These are phyloP conservation scores for Metschnikowia koreensis DNA, from an alignment of 805 yeast species.

Conservation along the genomic window DNA sequence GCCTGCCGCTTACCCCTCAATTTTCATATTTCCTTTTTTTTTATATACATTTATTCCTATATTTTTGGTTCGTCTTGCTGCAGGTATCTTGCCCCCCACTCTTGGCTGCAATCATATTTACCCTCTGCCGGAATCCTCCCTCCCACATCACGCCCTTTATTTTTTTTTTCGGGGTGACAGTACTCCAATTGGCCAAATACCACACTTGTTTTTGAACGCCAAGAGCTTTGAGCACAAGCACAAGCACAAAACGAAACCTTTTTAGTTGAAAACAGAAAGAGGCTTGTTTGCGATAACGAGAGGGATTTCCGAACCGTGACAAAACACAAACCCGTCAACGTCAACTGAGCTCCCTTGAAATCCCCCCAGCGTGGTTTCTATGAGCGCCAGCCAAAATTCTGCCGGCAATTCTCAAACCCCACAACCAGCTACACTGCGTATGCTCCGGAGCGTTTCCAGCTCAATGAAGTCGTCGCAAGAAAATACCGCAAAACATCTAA, in stretches of 20 bases:
- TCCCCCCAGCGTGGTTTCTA: not conserved
- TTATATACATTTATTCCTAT: not conserved
- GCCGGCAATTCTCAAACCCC: slow-evolving; percentile 3
- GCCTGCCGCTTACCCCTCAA: not conserved
- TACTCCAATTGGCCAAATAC: too few relatives aligned
- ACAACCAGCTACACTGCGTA: slow-evolving; percentile 66
- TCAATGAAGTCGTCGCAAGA: slow-evolving; percentile 9
- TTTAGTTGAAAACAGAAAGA: not conserved
- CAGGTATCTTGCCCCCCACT: not conserved
- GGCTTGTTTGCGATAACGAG: not conserved
- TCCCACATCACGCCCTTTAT: not conserved
- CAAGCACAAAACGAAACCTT: not conserved
- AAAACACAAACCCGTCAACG: too few relatives aligned
- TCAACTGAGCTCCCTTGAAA: not conserved
- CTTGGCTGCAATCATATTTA: not conserved
- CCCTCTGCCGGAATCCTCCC: not conserved
- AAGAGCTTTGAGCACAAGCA: not conserved
- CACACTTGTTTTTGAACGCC: too few relatives aligned
- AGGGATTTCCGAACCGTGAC: too few relatives aligned
- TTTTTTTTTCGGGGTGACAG: too few relatives aligned
- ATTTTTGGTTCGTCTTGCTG: not conserved
- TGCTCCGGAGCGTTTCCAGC: slow-evolving; percentile 52
- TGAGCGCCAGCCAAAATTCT: slow-evolving; percentile 2
- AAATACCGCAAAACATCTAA: not conserved
- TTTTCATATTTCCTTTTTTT: not conserved